phyloP scores from a whole-genome alignment of 768 basidiomycete genomes.

The Amanita molliuscula region DNA sequence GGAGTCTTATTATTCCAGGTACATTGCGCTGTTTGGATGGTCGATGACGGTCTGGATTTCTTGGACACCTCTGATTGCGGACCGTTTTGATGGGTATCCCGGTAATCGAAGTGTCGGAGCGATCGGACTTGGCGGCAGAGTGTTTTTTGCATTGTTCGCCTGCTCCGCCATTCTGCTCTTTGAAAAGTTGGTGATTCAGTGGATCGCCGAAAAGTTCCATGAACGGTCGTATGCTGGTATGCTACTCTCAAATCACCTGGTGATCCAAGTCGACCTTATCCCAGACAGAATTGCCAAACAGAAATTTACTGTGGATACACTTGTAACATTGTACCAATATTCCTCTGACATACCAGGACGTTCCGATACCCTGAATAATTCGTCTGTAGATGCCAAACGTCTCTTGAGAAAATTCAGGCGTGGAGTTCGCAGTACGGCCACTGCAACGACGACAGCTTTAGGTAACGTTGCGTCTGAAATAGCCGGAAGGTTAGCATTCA shows the following conservation, averaged over 20 bases:
- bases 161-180: constrained; percentile 60
- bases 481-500: constrained; percentile 30
- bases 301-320: constrained; percentile 61
- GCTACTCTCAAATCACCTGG: constrained; percentile 6
- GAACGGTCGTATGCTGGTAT: constrained; percentile 60
- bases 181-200: constrained; percentile 83
- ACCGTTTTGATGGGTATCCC: constrained; percentile 21
- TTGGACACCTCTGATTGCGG: constrained; percentile 58
- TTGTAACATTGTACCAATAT: constrained; percentile 71
- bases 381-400: constrained; percentile 41
- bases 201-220: constrained; percentile 78
- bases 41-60: constrained; percentile 56
- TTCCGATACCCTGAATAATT: constrained; percentile 44
- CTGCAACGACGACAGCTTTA: constrained; percentile 68
- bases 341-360: constrained; percentile 67
- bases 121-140: constrained; percentile 46
- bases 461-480: constrained; percentile 50
- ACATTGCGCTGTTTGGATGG: constrained; percentile 64
- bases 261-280: neutral
- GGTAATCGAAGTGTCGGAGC: constrained; percentile 24
- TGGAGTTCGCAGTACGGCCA: constrained; percentile 63
- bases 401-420: constrained; percentile 63
- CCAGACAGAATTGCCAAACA: constrained; percentile 75
- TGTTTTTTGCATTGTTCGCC: constrained; percentile 66
- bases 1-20: constrained; percentile 19